Base-by-base conservation (phyloP, 2,329 filamentous ascomycete species). In the Byssoonygena ceratinophila region DNA sequence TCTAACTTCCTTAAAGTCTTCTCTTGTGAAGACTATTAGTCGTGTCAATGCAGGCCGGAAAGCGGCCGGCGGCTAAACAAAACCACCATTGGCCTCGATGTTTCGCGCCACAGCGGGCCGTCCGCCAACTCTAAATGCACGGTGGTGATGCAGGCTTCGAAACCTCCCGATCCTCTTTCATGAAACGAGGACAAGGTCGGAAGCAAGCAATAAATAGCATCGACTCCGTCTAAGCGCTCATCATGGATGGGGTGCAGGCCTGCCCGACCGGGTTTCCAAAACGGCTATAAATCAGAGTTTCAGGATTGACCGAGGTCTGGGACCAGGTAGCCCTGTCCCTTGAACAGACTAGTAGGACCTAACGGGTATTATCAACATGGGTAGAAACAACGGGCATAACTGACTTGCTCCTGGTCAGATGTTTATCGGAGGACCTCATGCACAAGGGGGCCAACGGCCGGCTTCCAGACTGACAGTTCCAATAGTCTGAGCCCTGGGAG, bases 21-120 rank as follows among this genome's bases (percentile, higher is more conserved):
- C 25, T n/a, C 29, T 43, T 5, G 7, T 6, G 36, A 18, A 7
- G n/a, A 39, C 4, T 14, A 18, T 16, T 22, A 9, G n/a, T 32
- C 39, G 20, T 32, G 18, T 27, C 18, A 27, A 34, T 27, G 39
- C 29, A 8, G 50, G 50, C 41, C 50, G 50, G 32, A 40, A 43
- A 43, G 41, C 44, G 45, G 48, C 46, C 40, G 49, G 44, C 48
- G 52, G 47, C 48, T 55, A 55, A 32, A 25, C 23, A 27, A 23
- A 41, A 41, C 41, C 31, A 48, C 39, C 16, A 55, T 52, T 52
- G 46, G 27, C 20, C 27, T 45, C 39, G 22, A 8, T 18, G 39
- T 32, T 25, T 44, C 34, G 43, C 53, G 53, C 53, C 53, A 52
- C 53, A 36, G 47, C 53, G 53, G 53, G 48, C 53, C 53, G 53